Conservation (phyloP, 495 filamentous ascomycete genomes). For the Copromyces sp. region DNA sequence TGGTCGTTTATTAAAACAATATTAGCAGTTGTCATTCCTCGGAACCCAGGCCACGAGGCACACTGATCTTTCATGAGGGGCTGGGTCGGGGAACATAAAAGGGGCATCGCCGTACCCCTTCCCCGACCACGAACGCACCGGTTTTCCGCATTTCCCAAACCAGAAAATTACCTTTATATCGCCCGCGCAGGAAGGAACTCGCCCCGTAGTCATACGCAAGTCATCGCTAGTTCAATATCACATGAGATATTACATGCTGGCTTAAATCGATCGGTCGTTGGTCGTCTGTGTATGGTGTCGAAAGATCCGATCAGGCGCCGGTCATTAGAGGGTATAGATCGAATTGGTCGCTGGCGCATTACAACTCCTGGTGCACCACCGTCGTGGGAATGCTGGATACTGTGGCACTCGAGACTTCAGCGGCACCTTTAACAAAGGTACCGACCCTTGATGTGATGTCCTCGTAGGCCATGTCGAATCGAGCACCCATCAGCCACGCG, state of each 20-base stretch:
- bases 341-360: slow-evolving; percentile 4
- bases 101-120: background rate
- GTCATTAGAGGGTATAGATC: slow-evolving; percentile 9
- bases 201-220: background rate
- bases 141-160: background rate
- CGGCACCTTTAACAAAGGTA: slow-evolving; percentile 8
- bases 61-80: background rate
- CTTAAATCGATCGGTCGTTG: background rate
- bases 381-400: slow-evolving; percentile 1
- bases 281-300: background rate
- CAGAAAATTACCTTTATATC: background rate
- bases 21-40: slow-evolving; percentile 2
- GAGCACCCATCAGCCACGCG: slow-evolving; percentile 58
- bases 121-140: background rate
- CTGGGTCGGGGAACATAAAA: background rate
- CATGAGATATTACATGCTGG: background rate
- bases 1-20: slow-evolving; percentile 3
- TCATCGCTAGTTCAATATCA: background rate
- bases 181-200: background rate
- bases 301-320: background rate
- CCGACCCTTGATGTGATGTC: slow-evolving; percentile 19
- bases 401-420: slow-evolving; percentile 4
- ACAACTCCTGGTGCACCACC: slow-evolving; percentile 34
- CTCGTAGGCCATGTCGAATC: slow-evolving; percentile 40
- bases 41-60: background rate